Evolutionary conservation across 345 rosid genomes (phyloP).

Genomic region (Eucalyptus viminalis): DNA sequence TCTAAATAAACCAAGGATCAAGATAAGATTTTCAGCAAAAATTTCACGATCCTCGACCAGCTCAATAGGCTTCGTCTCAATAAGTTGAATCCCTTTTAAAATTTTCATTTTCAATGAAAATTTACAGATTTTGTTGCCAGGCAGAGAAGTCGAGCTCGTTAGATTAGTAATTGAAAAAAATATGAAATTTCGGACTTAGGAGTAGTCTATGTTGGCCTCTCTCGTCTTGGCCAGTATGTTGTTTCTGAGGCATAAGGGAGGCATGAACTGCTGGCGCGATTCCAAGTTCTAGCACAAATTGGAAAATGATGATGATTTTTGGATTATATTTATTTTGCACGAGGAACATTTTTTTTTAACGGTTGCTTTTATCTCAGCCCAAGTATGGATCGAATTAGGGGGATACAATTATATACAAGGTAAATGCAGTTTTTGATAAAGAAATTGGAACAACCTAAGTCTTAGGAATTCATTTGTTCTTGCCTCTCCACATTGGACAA

Average conservation of each 20-base stretch:
- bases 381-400: background rate
- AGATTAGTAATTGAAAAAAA: background rate
- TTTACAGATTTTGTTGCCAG: background rate
- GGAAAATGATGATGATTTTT: background rate
- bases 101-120: background rate
- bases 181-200: background rate
- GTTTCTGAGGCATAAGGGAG: background rate
- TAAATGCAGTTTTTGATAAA: background rate
- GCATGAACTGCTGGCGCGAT: background rate
- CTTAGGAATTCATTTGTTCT: background rate
- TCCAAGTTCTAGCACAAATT: background rate
- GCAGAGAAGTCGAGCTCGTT: background rate
- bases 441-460: background rate
- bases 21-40: background rate
- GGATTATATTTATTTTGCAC: background rate
- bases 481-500: background rate
- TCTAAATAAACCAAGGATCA: background rate
- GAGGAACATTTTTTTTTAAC: background rate
- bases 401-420: background rate
- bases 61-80: background rate
- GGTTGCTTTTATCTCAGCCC: background rate
- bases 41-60: background rate
- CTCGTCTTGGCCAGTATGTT: background rate
- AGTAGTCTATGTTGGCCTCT: background rate
- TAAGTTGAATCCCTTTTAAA: background rate